Conservation (phyloP, 2,329 filamentous ascomycete genomes). For the Colletotrichum viniferum region DNA sequence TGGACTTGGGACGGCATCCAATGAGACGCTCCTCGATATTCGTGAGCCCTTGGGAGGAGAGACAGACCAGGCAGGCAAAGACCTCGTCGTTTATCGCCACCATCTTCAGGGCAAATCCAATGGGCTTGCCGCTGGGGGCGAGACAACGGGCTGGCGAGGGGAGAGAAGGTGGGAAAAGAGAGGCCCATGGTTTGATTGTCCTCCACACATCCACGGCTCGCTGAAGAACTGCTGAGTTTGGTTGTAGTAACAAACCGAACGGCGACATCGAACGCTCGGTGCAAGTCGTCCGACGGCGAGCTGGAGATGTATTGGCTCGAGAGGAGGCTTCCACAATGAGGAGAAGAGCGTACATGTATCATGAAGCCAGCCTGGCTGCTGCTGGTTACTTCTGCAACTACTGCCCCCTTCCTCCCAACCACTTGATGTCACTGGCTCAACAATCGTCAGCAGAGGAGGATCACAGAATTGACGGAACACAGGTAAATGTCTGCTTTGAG, state of each 20-base stretch:
- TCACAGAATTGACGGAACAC: background rate
- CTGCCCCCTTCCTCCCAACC: background rate
- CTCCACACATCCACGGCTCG: background rate
- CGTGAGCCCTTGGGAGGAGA: background rate
- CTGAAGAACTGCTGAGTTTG: constrained; percentile 5
- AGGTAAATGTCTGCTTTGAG: background rate
- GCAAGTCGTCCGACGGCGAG: background rate
- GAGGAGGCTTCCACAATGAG: background rate
- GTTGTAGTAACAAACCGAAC: background rate
- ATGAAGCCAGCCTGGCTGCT: background rate
- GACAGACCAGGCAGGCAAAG: background rate
- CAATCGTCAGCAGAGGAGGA: background rate
- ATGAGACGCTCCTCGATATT: background rate
- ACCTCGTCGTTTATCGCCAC: background rate
- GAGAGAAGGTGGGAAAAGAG: background rate
- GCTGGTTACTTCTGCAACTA: background rate
- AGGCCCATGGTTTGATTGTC: background rate
- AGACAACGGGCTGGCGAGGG: background rate
- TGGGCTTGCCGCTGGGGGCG: background rate
- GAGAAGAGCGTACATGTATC: constrained; percentile 7
- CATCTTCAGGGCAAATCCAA: background rate
- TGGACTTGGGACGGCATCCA: background rate
- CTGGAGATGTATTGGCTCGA: background rate
- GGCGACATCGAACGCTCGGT: background rate
- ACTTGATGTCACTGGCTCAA: background rate